These are phyloP conservation scores for Clitocybe nebularis DNA, from an alignment of 1,284 basidiomycete genomes.

Conservation along the genomic window DNA sequence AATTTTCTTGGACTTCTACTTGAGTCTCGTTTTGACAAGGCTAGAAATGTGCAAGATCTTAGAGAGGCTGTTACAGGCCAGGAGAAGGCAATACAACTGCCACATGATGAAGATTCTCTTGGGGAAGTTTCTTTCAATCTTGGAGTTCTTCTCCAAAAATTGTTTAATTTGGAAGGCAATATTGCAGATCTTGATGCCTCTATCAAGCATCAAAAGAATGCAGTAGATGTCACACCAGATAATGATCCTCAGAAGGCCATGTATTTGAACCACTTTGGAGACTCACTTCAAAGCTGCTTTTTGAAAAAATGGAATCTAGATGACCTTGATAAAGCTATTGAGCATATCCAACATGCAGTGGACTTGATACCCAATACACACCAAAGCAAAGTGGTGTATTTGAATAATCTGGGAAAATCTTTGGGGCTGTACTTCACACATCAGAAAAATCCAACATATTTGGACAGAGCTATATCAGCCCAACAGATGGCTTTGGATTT, in stretches of 20 bases:
- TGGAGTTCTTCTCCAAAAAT: not conserved
- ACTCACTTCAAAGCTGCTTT: too few relatives aligned
- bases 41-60: not conserved
- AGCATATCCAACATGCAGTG: not conserved
- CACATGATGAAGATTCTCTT: not conserved
- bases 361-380: conserved; percentile 5
- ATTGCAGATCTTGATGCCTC: not conserved
- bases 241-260: not conserved
- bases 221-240: not conserved
- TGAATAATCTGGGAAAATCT: conserved; percentile 1
- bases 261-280: too few relatives aligned
- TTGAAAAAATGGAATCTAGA: not conserved
- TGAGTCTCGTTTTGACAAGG: not conserved
- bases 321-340: conserved; percentile 4
- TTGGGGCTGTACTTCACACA: not conserved
- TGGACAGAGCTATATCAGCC: conserved; percentile 11
- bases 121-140: not conserved
- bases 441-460: not conserved
- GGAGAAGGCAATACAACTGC: not conserved
- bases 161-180: not conserved
- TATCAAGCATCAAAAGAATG: not conserved
- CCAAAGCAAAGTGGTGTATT: not conserved
- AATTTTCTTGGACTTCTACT: not conserved
- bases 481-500: conserved; percentile 9
- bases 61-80: not conserved